Percentiles rank a stretch among this genome's conserved stretches.
These are phyloP conservation scores for Aspergillus sp. DNA, from an alignment of 2,329 filamentous ascomycete genomes.

Conservation along the genomic window DNA sequence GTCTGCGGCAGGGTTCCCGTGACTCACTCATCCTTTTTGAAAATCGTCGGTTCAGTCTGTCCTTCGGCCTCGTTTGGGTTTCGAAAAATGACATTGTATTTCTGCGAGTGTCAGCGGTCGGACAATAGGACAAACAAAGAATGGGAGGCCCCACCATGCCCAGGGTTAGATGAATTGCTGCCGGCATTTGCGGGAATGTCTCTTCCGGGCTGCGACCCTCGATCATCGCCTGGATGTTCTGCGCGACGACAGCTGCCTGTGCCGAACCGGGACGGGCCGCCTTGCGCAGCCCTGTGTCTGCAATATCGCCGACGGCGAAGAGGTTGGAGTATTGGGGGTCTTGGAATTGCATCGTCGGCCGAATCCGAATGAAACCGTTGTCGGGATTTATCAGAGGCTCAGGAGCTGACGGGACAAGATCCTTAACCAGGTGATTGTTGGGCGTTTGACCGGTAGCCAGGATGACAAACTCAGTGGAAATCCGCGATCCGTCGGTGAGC, in stretches of 20 bases:
- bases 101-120: constrained; percentile 20
- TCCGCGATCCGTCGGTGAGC: constrained; percentile 29
- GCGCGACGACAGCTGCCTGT: constrained; percentile 33
- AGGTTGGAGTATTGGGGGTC: constrained; percentile 31
- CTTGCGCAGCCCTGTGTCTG: constrained; percentile 37
- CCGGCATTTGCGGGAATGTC: constrained; percentile 26
- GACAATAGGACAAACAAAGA: neutral
- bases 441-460: constrained; percentile 51
- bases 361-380: constrained; percentile 35
- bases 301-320: constrained; percentile 38
- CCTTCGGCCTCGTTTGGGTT: constrained; percentile 36
- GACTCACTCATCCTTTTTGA: constrained; percentile 34
- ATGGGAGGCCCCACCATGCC: constrained; percentile 29
- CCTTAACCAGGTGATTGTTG: constrained; percentile 41
- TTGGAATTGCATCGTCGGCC: constrained; percentile 34
- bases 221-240: constrained; percentile 34
- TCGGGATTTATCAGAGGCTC: constrained; percentile 32
- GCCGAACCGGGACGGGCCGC: constrained; percentile 33
- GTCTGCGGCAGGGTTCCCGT: neutral
- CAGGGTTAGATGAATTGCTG: constrained; percentile 35
- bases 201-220: constrained; percentile 27
- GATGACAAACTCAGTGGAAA: constrained; percentile 44
- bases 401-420: constrained; percentile 26
- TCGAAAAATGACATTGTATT: constrained; percentile 38
- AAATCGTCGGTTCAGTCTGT: constrained; percentile 34